These are phyloP conservation scores for Rosellinia necatrix DNA, from an alignment of 2,329 filamentous ascomycete species.

Conservation along the genomic window DNA sequence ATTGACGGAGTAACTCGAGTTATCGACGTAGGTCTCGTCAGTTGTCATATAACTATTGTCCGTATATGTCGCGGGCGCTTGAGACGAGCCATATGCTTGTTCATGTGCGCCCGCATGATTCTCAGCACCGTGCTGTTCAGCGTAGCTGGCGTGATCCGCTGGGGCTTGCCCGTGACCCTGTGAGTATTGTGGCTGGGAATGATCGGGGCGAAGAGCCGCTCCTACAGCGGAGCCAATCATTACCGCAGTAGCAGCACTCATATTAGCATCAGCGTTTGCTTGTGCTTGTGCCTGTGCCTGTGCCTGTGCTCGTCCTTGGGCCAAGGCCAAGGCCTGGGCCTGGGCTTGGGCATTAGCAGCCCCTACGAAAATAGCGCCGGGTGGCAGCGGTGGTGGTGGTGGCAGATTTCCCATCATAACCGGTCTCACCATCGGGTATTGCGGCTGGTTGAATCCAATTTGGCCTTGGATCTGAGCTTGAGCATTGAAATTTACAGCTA, in stretches of 20 bases:
- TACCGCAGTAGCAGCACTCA: slow-evolving; percentile 3
- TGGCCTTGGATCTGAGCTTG: slow-evolving; percentile 28
- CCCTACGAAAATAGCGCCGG: background rate
- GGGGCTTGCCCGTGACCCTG: background rate
- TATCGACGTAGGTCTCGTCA: slow-evolving; percentile 16
- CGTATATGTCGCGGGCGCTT: background rate
- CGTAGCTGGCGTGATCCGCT: background rate
- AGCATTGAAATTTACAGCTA: slow-evolving; percentile 23
- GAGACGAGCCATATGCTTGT: slow-evolving; percentile 5
- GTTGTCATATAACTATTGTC: slow-evolving; percentile 13
- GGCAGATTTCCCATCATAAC: slow-evolving; percentile 10
- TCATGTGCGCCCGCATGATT: slow-evolving; percentile 1
- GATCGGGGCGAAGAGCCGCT: slow-evolving; percentile 10
- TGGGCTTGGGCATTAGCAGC: slow-evolving; percentile 10
- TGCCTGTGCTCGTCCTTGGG: too few relatives aligned
- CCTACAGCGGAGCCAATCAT: slow-evolving; percentile 15
- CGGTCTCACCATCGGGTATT: slow-evolving; percentile 19
- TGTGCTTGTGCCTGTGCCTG: slow-evolving; percentile 21
- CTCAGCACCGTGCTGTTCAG: slow-evolving; percentile 2
- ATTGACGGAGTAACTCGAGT: slow-evolving; percentile 9
- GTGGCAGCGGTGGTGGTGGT: slow-evolving; percentile 10
- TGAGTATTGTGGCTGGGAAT: slow-evolving; percentile 12
- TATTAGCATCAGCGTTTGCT: slow-evolving; percentile 8
- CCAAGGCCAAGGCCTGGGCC: too few relatives aligned
- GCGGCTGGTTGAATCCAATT: slow-evolving; percentile 19